These are phyloP conservation scores for Aspergillus uvarum DNA, from an alignment of 2,329 filamentous ascomycete species.

Conservation along the genomic window DNA sequence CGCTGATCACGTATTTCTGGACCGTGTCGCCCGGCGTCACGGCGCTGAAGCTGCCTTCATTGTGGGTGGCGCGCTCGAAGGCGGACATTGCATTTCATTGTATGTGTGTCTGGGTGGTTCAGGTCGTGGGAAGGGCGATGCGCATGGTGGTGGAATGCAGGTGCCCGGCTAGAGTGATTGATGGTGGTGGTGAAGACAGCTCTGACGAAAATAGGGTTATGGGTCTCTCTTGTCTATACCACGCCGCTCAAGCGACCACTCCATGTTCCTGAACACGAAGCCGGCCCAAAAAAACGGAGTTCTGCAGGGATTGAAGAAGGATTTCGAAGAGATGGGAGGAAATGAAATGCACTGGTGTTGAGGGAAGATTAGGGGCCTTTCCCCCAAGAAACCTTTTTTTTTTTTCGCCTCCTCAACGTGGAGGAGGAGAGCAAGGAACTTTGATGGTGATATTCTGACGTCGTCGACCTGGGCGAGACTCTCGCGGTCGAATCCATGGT, in stretches of 20 bases:
- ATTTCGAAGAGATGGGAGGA: background rate
- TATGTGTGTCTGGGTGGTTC: too few species aligned
- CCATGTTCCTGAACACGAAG: background rate
- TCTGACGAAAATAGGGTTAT: background rate
- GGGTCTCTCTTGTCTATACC: background rate
- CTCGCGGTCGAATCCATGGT: background rate
- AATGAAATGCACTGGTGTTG: background rate
- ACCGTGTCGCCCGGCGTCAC: background rate
- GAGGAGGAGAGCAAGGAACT: too few species aligned
- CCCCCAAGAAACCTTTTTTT: too few species aligned
- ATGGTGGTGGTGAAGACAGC: too few species aligned
- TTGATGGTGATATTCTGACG: background rate
- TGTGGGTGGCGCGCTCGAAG: background rate
- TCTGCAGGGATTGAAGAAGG: background rate
- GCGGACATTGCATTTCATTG: background rate
- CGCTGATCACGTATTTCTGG: constrained; percentile 28
- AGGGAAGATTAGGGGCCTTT: too few species aligned
- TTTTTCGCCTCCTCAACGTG: background rate
- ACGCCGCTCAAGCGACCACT: background rate
- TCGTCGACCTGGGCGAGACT: background rate
- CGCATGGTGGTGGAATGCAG: too few species aligned
- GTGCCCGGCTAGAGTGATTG: too few species aligned
- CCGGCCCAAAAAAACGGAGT: background rate
- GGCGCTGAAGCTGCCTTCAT: background rate
- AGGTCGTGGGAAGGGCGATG: too few species aligned